These are phyloP conservation scores for Cyanodermella asteris DNA, from an alignment of 2,329 filamentous ascomycete genomes.

Conservation along the genomic window DNA sequence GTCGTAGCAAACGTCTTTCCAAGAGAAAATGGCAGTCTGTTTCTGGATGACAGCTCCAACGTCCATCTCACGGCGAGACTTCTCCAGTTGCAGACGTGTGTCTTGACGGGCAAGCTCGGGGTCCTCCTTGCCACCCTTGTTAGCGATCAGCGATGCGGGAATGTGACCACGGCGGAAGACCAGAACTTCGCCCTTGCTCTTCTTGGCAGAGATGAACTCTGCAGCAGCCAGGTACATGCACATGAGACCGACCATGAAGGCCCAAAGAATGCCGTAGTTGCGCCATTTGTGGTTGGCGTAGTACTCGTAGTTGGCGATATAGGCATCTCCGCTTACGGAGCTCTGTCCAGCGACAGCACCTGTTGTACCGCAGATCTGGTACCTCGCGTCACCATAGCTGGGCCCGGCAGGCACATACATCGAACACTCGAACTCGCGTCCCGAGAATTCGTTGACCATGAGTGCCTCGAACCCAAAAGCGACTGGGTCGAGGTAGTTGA, in stretches of 20 bases:
- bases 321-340: slow-evolving; percentile 39
- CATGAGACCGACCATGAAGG: slow-evolving; percentile 34
- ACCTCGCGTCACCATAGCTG: slow-evolving; percentile 10
- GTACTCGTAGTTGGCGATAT: slow-evolving; percentile 36
- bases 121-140: slow-evolving; percentile 10
- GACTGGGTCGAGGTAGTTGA: slow-evolving; percentile 43
- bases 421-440: slow-evolving; percentile 6
- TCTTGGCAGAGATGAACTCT: slow-evolving; percentile 41
- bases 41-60: slow-evolving; percentile 25
- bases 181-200: slow-evolving; percentile 44
- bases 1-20: slow-evolving; percentile 66
- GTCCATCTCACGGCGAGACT: slow-evolving; percentile 15
- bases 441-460: slow-evolving; percentile 30
- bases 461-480: slow-evolving; percentile 43
- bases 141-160: no score
- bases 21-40: slow-evolving; percentile 64
- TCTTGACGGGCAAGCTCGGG: slow-evolving; percentile 6
- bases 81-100: slow-evolving; percentile 9
- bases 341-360: slow-evolving; percentile 32
- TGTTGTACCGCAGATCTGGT: slow-evolving; percentile 19
- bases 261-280: slow-evolving; percentile 47
- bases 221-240: slow-evolving; percentile 38
- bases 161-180: slow-evolving; percentile 40
- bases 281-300: slow-evolving; percentile 38
- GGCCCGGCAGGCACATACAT: slow-evolving; percentile 8